Evolutionary conservation across 805 yeast genomes (phyloP).

Genomic region (Candida railenensis): DNA sequence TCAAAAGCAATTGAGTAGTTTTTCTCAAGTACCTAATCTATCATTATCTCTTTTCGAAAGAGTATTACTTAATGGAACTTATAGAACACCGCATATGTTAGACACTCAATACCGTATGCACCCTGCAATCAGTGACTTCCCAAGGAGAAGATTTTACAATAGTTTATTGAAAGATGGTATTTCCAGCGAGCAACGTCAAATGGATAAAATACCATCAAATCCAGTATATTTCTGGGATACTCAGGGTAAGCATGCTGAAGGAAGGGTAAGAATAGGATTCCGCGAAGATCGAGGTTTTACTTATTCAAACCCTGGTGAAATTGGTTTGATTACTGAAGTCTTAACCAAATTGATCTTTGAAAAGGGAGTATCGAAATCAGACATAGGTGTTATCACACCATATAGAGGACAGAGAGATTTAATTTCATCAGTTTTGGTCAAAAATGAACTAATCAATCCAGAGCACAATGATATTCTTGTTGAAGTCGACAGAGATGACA

Average conservation of each 20-base stretch:
- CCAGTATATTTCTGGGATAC: constrained; percentile 67
- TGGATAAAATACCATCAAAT: constrained; percentile 42
- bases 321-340: constrained; percentile 43
- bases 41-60: constrained; percentile 71
- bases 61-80: constrained; percentile 59
- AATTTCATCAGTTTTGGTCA: constrained; percentile 48
- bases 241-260: constrained; percentile 45
- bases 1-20: constrained; percentile 71
- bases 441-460: constrained; percentile 59
- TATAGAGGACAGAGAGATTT: constrained; percentile 72
- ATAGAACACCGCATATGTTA: constrained; percentile 61
- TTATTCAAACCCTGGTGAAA: constrained; percentile 56
- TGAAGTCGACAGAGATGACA: constrained; percentile 63
- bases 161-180: constrained; percentile 59
- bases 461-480: constrained; percentile 42
- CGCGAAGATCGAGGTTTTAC: constrained; percentile 57
- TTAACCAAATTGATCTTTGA: constrained; percentile 52
- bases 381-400: constrained; percentile 72
- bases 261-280: constrained; percentile 45
- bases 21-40: constrained; percentile 64
- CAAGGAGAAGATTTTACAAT: constrained; percentile 51
- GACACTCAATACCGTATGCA: constrained; percentile 72
- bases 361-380: constrained; percentile 46
- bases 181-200: constrained; percentile 46
- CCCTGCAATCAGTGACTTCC: constrained; percentile 59